Evolutionary conservation across 2,329 filamentous ascomycete genomes (phyloP), one percentile per base, ranked within the genome.

Genomic region (Hypoxylon sp.): DNA sequence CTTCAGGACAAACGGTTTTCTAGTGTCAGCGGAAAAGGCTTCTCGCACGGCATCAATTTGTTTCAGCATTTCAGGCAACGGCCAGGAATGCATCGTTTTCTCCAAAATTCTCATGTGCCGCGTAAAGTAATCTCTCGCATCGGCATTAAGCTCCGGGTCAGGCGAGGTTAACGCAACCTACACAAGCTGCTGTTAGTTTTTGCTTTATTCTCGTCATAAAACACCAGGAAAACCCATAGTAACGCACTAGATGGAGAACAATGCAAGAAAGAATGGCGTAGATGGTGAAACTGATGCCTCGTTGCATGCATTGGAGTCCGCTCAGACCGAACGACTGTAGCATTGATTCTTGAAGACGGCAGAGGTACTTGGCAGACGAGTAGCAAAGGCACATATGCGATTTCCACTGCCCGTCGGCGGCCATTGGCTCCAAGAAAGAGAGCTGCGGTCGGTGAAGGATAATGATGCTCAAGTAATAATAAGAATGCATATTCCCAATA

Each of bases 211-310:
- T 11, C 42, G 15, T 17, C 39, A 37, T 47, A 61, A 39, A n/a
- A 50, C 15, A 24, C 24, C 17, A 19, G 52, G 57, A 66, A 48
- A 60, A 63, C 35, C 35, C 31, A 39, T 58, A 54, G 44, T 29
- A 53, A 87, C 93, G 80, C 85, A 98, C 95, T 80, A 98, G 81
- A 80, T 98, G 94, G 60, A 98, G 87, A 80, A 98, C 94, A 24
- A 95, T 94, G 82, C 94, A 97, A 0, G 93, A 96, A 50, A 98
- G 83, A 27, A 97, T 89, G 62, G 91, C 90, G 76, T 98, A 98
- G n/a, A 98, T 93, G 5, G 93, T 93, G 76, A 97, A 98, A 80
- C 94, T 97, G 78, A 97, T 94, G 42, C 95, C 95, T 72, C 95
- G 88, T 75, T 95, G 91, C 95, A 98, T 98, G 81, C 91, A 97